Base-by-base conservation (phyloP, 495 filamentous ascomycete genomes). In the Acidomyces sp. region DNA sequence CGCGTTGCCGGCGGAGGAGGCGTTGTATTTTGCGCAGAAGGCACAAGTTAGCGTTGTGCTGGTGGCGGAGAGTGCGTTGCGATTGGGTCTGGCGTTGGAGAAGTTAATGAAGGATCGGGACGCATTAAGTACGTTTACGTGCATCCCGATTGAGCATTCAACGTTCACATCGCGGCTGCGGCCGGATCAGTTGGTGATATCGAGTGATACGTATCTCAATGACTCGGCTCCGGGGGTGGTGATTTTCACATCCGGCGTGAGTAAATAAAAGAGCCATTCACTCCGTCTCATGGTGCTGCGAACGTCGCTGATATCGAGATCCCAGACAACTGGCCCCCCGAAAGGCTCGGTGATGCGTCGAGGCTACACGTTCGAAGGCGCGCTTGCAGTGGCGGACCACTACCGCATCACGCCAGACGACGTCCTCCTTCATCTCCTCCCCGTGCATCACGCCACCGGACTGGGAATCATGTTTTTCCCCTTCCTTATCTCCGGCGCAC, bases 361-460 rank as follows among this genome's bases (percentile, higher is more conserved):
- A 18, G 45, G 51, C 15, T 62, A 52, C 33, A 48, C 54, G 19
- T 55, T 51, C 38, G 57, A 58, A 23, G 45, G 41, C 29, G 57
- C 59, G 3, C 27, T 56, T 9, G 44, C 53, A n/a, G 48, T 58
- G 9, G 59, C 57, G 5, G 59, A 62, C 26, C 53, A 56, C 43
- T 62, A 60, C 41, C 12, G 23, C 13, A 43, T 60, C n/a, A 48
- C 25, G 6, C 48, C 46, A 13, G 26, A 46, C 6, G 59, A 62
- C 40, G 49, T 49, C 0, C 42, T 62, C 23, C 46, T 62, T 7
- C 67, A 70, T 28, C 41, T 65, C 1, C 52, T 69, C 4, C 67
- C 67, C 3, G 65, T 69, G 0, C 66, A 69, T 37, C 67, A 70
- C 45, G 64, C 65, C 6, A 67, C 66, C 0, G 67, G 67, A 2